Base-by-base conservation (phyloP, 1,284 basidiomycete species). In the Trametes sp. region DNA sequence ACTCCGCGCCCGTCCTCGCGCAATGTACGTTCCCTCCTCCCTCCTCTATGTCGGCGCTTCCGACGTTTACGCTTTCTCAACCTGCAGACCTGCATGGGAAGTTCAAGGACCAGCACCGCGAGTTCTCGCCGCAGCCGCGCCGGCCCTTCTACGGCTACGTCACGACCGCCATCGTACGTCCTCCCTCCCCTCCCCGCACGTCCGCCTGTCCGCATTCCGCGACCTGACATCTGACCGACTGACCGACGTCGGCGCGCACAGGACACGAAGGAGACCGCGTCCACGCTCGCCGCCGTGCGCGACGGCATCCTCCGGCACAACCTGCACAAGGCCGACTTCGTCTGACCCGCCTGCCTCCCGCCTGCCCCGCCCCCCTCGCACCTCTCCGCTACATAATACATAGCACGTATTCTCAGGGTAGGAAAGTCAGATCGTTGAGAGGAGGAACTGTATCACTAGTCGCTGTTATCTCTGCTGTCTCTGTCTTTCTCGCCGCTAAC, bases 81-180 rank as follows among this genome's bases (percentile, higher is more conserved):
- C 21, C n/a, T 65, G 24, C 67, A 90, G 87, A 90, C 70, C 83
- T 90, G 70, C 84, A 87, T 57, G 81, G 83, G 29, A 87, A 87
- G 72, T 89, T 89, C 73, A 83, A 80, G 61, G 86, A 87, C 57
- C 82, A 83, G 8, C 76, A 81, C 41, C 81, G 80, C 54, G 78
- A 83, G 41, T 74, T 79, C 62, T 84, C 84, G 1, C 81, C 82
- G 7, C 76, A 68, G 29, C 51, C 80, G 48, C 76, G 77, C 3
- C 75, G 85, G 36, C 75, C 78, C 23, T 82, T 82, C 63, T 88
- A 88, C 70, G 81, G 84, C 38, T 87, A 87, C 71, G 70, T 85
- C 1, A 89, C 87, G 0, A 84, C 84, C n/a, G 87, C 86, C 6
- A 83, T 83, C 49, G 87, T 87, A 70, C 64, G 85, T 81, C 10